Evolutionary conservation across 208 protist genomes (phyloP).

Genomic region (Leishmania braziliensis): DNA sequence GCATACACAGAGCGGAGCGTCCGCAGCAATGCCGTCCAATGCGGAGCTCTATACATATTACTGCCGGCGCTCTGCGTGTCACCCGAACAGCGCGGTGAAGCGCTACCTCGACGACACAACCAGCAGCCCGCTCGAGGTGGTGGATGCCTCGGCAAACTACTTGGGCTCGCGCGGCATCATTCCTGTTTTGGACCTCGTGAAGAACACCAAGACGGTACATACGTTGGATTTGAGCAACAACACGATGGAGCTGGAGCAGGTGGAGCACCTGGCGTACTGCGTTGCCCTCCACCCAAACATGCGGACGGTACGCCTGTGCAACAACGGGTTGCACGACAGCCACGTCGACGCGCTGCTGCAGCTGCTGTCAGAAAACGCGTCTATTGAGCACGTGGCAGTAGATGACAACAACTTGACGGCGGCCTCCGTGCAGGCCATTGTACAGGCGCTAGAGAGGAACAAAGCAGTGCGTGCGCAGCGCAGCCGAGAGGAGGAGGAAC

Average conservation of each 20-base stretch:
- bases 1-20: neutral
- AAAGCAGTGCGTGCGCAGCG: constrained; percentile 11
- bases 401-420: constrained; percentile 59
- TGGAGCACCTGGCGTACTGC: constrained; percentile 82
- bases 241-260: constrained; percentile 62
- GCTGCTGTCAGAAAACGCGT: constrained; percentile 57
- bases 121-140: constrained; percentile 33
- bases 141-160: constrained; percentile 86
- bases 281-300: constrained; percentile 81
- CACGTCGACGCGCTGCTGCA: constrained; percentile 65
- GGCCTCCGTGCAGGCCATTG: constrained; percentile 27
- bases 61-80: constrained; percentile 71
- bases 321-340: constrained; percentile 70
- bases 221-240: constrained; percentile 82
- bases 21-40: constrained; percentile 56
- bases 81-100: constrained; percentile 74
- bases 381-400: constrained; percentile 51
- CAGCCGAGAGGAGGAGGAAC: constrained; percentile 18
- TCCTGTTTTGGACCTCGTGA: constrained; percentile 82
- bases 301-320: constrained; percentile 41
- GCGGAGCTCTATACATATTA: constrained; percentile 85
- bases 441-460: constrained; percentile 21
- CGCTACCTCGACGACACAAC: constrained; percentile 46
- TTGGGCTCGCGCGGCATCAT: constrained; percentile 79
- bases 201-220: constrained; percentile 74